A percentile compares a stretch with the other conserved stretches of the same genome.
Conservation (phyloP, 2,329 filamentous ascomycete genomes). For the Fusarium sp. region DNA sequence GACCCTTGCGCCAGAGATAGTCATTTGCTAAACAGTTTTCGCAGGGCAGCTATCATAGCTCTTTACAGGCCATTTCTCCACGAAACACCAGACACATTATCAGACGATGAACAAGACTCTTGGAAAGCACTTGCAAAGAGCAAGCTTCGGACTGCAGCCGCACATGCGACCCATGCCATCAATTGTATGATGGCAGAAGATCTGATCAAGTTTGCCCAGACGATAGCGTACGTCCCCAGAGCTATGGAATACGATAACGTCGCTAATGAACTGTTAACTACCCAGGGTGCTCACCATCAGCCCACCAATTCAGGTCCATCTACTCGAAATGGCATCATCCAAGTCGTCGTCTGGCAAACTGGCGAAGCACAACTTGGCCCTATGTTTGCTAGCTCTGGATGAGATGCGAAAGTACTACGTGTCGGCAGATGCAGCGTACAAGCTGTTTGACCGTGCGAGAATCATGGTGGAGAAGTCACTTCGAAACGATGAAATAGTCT, state of each 20-base stretch:
- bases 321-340: not conserved
- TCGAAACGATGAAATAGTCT: not conserved
- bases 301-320: conserved; percentile 10
- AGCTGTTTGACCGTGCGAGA: conserved; percentile 1
- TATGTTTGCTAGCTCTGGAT: conserved; percentile 10
- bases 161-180: not conserved
- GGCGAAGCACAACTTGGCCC: conserved; percentile 4
- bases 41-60: not conserved
- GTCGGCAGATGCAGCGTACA: conserved; percentile 10
- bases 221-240: not conserved
- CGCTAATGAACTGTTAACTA: fast-evolving
- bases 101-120: not conserved
- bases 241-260: fast-evolving
- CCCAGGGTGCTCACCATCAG: not conserved
- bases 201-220: not conserved
- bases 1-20: fast-evolving
- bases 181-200: not conserved
- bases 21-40: not conserved
- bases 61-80: not conserved
- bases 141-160: not conserved
- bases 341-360: not conserved
- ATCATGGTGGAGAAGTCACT: conserved; percentile 1
- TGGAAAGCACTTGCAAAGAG: not conserved
- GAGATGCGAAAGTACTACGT: conserved; percentile 18
- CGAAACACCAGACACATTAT: not conserved